A percentile compares a stretch with the other conserved stretches of the same genome.
phyloP scores from a whole-genome alignment of 2,329 filamentous ascomycete species.

The Phialocephala subalpina region DNA sequence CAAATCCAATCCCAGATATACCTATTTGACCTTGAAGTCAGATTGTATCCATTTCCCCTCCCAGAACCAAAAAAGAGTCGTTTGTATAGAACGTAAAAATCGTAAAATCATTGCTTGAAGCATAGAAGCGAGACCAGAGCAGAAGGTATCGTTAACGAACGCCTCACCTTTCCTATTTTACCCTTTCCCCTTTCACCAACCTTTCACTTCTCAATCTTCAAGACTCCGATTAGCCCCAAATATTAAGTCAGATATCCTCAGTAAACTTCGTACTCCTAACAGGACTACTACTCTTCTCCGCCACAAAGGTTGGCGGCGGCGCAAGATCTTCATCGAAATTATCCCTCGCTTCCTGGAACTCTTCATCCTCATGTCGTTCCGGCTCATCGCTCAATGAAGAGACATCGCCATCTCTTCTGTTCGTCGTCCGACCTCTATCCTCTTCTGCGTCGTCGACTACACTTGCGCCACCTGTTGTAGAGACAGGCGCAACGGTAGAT shows the following conservation, averaged over 20 bases:
- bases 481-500: background rate
- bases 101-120: background rate
- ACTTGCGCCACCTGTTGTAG: background rate
- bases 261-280: slow-evolving; percentile 65
- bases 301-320: slow-evolving; percentile 43
- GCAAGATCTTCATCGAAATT: slow-evolving; percentile 52
- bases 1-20: background rate
- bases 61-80: background rate
- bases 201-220: too few species aligned
- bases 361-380: slow-evolving; percentile 44
- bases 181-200: too few species aligned
- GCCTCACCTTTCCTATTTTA: background rate
- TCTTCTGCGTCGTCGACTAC: slow-evolving; percentile 27
- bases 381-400: background rate
- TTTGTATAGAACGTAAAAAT: background rate
- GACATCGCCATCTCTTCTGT: slow-evolving; percentile 23
- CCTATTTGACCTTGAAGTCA: too few species aligned
- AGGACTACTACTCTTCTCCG: slow-evolving; percentile 56
- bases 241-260: slow-evolving; percentile 57
- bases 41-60: background rate
- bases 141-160: too few species aligned
- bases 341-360: slow-evolving; percentile 59
- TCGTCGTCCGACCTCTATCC: slow-evolving; percentile 17
- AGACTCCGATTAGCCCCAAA: background rate
- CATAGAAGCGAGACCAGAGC: background rate